Conservation (phyloP, 2,329 filamentous ascomycete species). For the Colletotrichum filicis region DNA sequence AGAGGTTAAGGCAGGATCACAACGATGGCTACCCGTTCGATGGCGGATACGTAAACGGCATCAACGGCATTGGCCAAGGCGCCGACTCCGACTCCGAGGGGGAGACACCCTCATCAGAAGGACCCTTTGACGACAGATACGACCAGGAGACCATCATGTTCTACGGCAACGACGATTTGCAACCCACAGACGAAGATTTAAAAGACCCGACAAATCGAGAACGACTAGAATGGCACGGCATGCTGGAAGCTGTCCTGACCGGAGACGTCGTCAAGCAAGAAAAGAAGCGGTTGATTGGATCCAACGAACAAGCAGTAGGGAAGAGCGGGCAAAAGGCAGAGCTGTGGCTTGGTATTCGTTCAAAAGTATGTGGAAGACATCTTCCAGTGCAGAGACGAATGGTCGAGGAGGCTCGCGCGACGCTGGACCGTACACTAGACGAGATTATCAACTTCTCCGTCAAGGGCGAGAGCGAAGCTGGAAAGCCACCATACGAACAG, state of each 20-base stretch:
- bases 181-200: slow-evolving; percentile 89
- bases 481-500: slow-evolving; percentile 88
- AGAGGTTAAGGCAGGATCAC: slow-evolving; percentile 86
- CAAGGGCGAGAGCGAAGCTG: slow-evolving; percentile 90
- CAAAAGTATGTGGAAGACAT: slow-evolving; percentile 85
- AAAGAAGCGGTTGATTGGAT: slow-evolving; percentile 93
- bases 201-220: slow-evolving; percentile 90
- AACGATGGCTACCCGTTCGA: slow-evolving; percentile 51
- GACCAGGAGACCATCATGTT: slow-evolving; percentile 95
- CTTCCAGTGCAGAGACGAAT: slow-evolving; percentile 86
- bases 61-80: slow-evolving; percentile 56
- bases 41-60: slow-evolving; percentile 68
- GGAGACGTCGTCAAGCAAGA: slow-evolving; percentile 98
- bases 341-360: slow-evolving; percentile 89
- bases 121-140: slow-evolving; percentile 85
- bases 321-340: slow-evolving; percentile 79
- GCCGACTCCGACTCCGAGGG: slow-evolving; percentile 88
- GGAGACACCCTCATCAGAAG: slow-evolving; percentile 87
- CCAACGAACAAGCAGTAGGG: slow-evolving; percentile 67
- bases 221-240: slow-evolving; percentile 95
- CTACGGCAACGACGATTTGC: slow-evolving; percentile 88
- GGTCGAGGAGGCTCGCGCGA: slow-evolving; percentile 83
- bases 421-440: slow-evolving; percentile 81
- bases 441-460: slow-evolving; percentile 94
- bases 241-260: slow-evolving; percentile 94